Percentiles rank a stretch among this genome's conserved stretches.
Conservation (phyloP, 176 grass and related monocot genomes). For the Oryza officinalis region DNA sequence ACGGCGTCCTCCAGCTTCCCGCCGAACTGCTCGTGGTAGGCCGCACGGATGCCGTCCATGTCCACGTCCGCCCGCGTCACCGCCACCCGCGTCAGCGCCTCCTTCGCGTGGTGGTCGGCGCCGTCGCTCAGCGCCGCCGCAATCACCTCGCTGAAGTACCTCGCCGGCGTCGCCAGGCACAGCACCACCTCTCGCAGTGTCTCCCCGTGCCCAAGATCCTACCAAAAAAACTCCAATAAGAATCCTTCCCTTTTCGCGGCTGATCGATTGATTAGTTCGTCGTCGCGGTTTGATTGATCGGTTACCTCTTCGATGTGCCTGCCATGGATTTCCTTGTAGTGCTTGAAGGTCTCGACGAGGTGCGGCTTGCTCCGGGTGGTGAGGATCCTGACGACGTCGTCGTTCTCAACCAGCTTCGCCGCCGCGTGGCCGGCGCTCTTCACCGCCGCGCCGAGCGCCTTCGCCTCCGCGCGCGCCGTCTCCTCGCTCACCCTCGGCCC, state of each 20-base stretch:
- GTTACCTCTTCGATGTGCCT: slow-evolving; percentile 52
- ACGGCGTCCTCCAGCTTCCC: slow-evolving; percentile 64
- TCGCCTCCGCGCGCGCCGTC: slow-evolving; percentile 61
- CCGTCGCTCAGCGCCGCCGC: slow-evolving; percentile 51
- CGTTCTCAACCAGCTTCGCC: slow-evolving; percentile 54
- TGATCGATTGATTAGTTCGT: neutral
- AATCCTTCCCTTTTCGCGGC: neutral
- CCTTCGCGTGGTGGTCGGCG: slow-evolving; percentile 51
- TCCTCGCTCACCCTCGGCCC: slow-evolving; percentile 61
- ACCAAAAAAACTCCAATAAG: neutral
- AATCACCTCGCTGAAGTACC: slow-evolving; percentile 85
- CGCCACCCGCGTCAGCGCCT: slow-evolving; percentile 64
- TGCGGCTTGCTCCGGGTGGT: slow-evolving; percentile 82
- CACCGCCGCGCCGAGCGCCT: slow-evolving; percentile 56
- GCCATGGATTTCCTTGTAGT: slow-evolving; percentile 67
- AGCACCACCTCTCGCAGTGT: slow-evolving; percentile 51
- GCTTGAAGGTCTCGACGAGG: slow-evolving; percentile 65
- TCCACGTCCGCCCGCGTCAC: slow-evolving; percentile 79
- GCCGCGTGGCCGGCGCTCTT: slow-evolving; percentile 38
- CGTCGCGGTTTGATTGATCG: neutral
- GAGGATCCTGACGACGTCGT: slow-evolving; percentile 74
- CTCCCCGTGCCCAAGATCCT: slow-evolving; percentile 45
- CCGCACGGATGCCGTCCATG: slow-evolving; percentile 60
- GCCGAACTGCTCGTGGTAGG: slow-evolving; percentile 58
- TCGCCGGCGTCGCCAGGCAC: slow-evolving; percentile 73